Percentiles rank a stretch among this genome's conserved stretches.
Evolutionary conservation across 1,139 yeast genomes (phyloP).

Genomic region (Pichia norvegensis): DNA sequence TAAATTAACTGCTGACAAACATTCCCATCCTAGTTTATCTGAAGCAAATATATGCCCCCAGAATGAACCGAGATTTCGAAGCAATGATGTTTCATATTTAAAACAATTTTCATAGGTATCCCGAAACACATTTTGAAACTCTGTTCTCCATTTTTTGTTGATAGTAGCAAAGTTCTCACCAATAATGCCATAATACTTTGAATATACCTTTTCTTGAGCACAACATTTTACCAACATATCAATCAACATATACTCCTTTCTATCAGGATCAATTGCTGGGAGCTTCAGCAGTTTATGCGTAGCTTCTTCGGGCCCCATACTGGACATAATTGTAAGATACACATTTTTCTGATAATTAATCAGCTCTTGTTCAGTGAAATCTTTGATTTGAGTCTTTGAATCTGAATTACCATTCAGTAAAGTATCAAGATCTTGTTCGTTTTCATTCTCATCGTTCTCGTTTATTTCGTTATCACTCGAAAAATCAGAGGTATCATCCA

Average conservation of each 20-base stretch:
- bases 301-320: conserved; percentile 89
- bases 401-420: neutral
- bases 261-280: conserved; percentile 31
- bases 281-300: conserved; percentile 70
- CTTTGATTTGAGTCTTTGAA: conserved; percentile 34
- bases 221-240: conserved; percentile 81
- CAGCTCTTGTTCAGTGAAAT: conserved; percentile 62
- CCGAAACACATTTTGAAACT: conserved; percentile 47
- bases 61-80: conserved; percentile 74
- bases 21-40: conserved; percentile 62
- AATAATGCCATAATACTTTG: conserved; percentile 76
- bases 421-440: conserved; percentile 15
- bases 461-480: conserved; percentile 37
- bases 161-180: conserved; percentile 58
- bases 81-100: conserved; percentile 60
- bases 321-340: conserved; percentile 81
- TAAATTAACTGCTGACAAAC: conserved; percentile 42
- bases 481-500: conserved; percentile 24
- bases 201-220: conserved; percentile 80
- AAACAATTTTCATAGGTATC: conserved; percentile 53
- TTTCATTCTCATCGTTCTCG: conserved; percentile 18
- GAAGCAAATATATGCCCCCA: conserved; percentile 81
- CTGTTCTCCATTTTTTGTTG: conserved; percentile 46
- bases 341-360: conserved; percentile 64
- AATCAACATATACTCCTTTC: conserved; percentile 39